phyloP scores from a whole-genome alignment of 2,329 filamentous ascomycete species.

The Dichotomopilus funicola region DNA sequence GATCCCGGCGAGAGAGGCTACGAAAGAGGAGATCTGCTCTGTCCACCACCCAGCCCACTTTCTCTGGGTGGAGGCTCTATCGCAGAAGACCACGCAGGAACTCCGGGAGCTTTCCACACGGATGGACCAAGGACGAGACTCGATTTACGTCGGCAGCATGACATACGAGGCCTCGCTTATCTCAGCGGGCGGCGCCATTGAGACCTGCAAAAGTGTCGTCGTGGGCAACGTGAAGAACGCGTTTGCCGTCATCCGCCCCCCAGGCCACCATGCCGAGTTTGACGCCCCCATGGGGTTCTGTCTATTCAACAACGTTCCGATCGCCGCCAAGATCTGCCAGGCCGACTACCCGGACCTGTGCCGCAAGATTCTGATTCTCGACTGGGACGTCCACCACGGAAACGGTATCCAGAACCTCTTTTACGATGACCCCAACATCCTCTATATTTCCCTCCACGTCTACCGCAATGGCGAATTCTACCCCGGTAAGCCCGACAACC shows the following conservation, averaged over 20 bases:
- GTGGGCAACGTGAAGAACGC: slow-evolving; percentile 82
- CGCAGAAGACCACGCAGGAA: slow-evolving; percentile 51
- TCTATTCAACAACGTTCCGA: slow-evolving; percentile 94
- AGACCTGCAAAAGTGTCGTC: slow-evolving; percentile 89
- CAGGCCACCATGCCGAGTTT: slow-evolving; percentile 89
- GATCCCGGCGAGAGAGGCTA: slow-evolving; percentile 73
- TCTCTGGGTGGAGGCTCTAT: slow-evolving; percentile 62
- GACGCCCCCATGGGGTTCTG: slow-evolving; percentile 89
- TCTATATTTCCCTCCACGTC: slow-evolving; percentile 93
- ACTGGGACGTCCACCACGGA: slow-evolving; percentile 79
- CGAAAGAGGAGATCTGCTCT: slow-evolving; percentile 68
- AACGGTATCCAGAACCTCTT: slow-evolving; percentile 97
- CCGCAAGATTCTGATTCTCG: slow-evolving; percentile 84
- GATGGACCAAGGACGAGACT: slow-evolving; percentile 61
- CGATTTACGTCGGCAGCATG: slow-evolving; percentile 75
- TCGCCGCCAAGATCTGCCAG: slow-evolving; percentile 85
- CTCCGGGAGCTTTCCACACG: slow-evolving; percentile 59
- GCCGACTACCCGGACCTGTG: slow-evolving; percentile 71
- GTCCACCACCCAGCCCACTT: slow-evolving; percentile 75
- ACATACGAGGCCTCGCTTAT: slow-evolving; percentile 76
- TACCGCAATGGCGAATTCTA: slow-evolving; percentile 82
- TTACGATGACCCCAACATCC: slow-evolving; percentile 86
- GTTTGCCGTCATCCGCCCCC: slow-evolving; percentile 89
- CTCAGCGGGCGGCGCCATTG: slow-evolving; percentile 87
- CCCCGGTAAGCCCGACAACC: slow-evolving; percentile 57